These are phyloP conservation scores for Backusella morwellensis DNA, from an alignment of 192 early-diverging fungal genomes.

Conservation along the genomic window DNA sequence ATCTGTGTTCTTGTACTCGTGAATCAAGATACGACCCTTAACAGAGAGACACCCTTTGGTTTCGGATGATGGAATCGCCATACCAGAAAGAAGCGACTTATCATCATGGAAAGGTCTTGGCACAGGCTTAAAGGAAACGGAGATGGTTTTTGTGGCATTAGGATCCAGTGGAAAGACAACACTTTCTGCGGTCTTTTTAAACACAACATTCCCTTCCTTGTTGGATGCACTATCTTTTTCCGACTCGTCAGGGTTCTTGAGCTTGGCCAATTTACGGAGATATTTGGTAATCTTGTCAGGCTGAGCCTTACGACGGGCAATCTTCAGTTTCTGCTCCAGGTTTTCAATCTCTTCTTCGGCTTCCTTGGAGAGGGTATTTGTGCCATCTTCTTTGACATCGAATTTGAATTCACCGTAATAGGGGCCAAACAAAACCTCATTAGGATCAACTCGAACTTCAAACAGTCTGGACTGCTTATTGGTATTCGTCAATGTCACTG, in stretches of 20 bases:
- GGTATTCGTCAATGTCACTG: conserved; percentile 80
- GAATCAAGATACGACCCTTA: conserved; percentile 62
- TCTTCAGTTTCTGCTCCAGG: conserved; percentile 97
- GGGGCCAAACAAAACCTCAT: conserved; percentile 60
- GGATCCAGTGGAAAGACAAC: conserved; percentile 72
- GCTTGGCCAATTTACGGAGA: conserved; percentile 67
- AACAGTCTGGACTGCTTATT: conserved; percentile 77
- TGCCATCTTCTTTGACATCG: conserved; percentile 57
- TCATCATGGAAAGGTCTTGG: conserved; percentile 26
- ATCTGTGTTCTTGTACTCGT: conserved; percentile 85
- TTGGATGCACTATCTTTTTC: conserved; percentile 6
- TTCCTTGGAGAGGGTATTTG: conserved; percentile 58
- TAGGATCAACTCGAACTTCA: conserved; percentile 72
- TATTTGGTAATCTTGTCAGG: conserved; percentile 88
- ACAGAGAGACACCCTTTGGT: conserved; percentile 17
- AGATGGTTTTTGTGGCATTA: conserved; percentile 61
- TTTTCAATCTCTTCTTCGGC: conserved; percentile 95
- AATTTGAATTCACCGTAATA: conserved; percentile 63
- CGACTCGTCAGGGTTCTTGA: conserved; percentile 19
- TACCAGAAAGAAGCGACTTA: neutral
- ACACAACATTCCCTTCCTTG: conserved; percentile 19
- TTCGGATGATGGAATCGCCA: neutral
- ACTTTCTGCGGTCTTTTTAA: conserved; percentile 56
- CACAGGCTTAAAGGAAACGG: conserved; percentile 58
- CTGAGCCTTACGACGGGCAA: conserved; percentile 85